Evolutionary conservation across 495 filamentous ascomycete species (phyloP), one percentile per base, ranked within the genome.

Genomic region (Lasiosphaeria ovina): DNA sequence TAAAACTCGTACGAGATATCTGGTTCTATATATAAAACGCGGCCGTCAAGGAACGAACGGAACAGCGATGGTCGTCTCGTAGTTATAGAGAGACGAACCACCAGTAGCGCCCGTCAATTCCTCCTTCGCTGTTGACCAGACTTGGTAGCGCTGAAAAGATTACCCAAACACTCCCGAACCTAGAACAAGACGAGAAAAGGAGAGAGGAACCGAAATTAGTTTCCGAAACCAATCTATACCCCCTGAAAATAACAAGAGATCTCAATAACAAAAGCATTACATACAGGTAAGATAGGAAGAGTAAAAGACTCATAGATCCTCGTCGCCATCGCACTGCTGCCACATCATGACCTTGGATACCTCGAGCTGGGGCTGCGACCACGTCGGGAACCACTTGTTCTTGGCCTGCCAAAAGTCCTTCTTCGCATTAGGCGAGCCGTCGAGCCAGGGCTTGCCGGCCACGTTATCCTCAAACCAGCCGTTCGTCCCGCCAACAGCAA

Each of bases 401-500:
- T 78, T 77, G 3, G 82, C 82, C 50, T 85, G 72, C 87, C 86
- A 91, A 73, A 93, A 95, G 68, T 93, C 89, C 59, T 80, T 82
- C 69, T 77, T 81, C 14, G 90, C 89, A 7, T 80, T 85, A 4
- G 79, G 72, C 48, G 81, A 85, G 5, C 64, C 72, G 68, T 94
- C 89, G 36, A 91, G 78, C 91, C 91, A 95, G 8, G 91, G 91
- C 78, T 95, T 95, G 31, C 81, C 83, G 54, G 76, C 76, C 55
- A 76, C 70, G 7, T 83, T 82, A 70, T 95, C 88, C 66, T 88
- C 72, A 68, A 93, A 95, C 88, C 89, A 94, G 17, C 89, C 90
- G 62, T 93, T 94, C 10, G 89, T 93, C 52, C 86, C 84, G 16
- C 91, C 91, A 52, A 95, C 90, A 34, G 85, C 91, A 7, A 95